phyloP scores from a whole-genome alignment of 78 protist genomes.

The Dictyostelium discoideum region dicty_2.7 NC_007090.3:4222001-4222500 shows the following conservation, averaged over 20 bases:
- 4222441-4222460: constrained; percentile 44
- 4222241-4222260: background rate
- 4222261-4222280: constrained; percentile 57
- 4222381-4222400: constrained; percentile 73
- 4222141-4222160: too few species aligned
- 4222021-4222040: background rate
- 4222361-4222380: constrained; percentile 59
- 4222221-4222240: background rate
- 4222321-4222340: constrained; percentile 59
- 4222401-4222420: constrained; percentile 33
- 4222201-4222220: background rate
- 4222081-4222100: background rate
- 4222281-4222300: constrained; percentile 60
- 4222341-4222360: constrained; percentile 77
- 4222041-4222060: background rate
- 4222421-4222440: constrained; percentile 17
- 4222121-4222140: background rate
- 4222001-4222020: background rate
- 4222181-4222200: too few species aligned
- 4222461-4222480: constrained; percentile 29
- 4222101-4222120: background rate
- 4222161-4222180: too few species aligned
- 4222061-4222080: background rate
- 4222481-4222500: constrained; percentile 76
- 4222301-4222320: constrained; percentile 51